These are phyloP conservation scores for Agaricus blazei DNA, from an alignment of 768 basidiomycete genomes.

Conservation along the genomic window DNA sequence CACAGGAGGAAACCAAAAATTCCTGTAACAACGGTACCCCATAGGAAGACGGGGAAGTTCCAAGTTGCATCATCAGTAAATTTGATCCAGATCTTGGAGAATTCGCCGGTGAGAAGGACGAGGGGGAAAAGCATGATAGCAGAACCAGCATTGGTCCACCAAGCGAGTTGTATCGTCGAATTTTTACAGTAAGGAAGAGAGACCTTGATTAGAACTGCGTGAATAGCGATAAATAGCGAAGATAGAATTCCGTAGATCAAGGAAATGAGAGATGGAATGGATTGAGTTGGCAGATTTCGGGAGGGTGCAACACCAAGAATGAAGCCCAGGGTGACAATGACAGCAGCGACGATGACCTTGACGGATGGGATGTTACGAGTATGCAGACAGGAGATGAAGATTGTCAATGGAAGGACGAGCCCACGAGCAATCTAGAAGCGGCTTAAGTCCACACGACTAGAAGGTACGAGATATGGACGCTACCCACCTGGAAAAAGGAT, in stretches of 20 bases:
- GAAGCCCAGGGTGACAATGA: conserved; percentile 69
- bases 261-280: conserved; percentile 49
- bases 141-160: conserved; percentile 74
- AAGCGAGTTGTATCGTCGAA: conserved; percentile 69
- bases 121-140: conserved; percentile 62
- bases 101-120: conserved; percentile 54
- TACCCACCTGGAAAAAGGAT: conserved; percentile 68
- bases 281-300: conserved; percentile 30
- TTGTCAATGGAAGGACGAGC: conserved; percentile 78
- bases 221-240: conserved; percentile 70
- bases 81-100: conserved; percentile 32
- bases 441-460: background rate
- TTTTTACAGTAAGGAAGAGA: conserved; percentile 66
- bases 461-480: background rate
- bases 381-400: conserved; percentile 60
- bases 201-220: conserved; percentile 70
- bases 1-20: conserved; percentile 80
- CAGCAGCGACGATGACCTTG: conserved; percentile 54
- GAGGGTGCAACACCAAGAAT: conserved; percentile 69
- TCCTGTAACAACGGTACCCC: conserved; percentile 67
- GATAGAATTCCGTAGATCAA: conserved; percentile 68
- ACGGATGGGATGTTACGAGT: conserved; percentile 48
- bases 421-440: conserved; percentile 72
- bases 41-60: conserved; percentile 51
- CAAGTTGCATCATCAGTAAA: conserved; percentile 30